Base-by-base conservation (phyloP, 2,329 filamentous ascomycete species). In the Fusarium anguioides region DNA sequence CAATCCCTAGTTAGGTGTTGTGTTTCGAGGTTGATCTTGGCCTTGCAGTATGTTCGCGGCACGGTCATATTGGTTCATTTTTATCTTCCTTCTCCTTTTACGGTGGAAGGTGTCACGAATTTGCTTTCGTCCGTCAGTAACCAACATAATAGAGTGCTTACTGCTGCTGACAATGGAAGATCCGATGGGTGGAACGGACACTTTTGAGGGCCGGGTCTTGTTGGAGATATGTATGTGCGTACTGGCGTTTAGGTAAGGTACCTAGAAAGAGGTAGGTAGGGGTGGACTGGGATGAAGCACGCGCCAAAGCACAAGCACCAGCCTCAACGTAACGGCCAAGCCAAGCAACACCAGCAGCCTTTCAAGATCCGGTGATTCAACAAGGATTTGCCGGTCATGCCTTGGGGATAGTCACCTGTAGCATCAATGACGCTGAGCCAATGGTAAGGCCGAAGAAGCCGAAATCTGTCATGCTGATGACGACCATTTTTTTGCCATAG, bases 241-340 rank as follows among this genome's bases (percentile, higher is more conserved):
- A 29, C 8, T 24, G 31, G 29, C n/a, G n/a, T n/a, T n/a, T n/a
- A n/a, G n/a, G n/a, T n/a, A n/a, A n/a, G n/a, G n/a, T n/a, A n/a
- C n/a, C n/a, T n/a, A n/a, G n/a, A n/a, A n/a, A n/a, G n/a, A n/a
- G n/a, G n/a, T n/a, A 24, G 23, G n/a, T 56, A 41, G 31, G 23
- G 18, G 27, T 40, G 47, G 35, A 62, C 60, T 40, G 57, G 18
- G 36, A 62, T 26, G 36, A 39, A 20, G 44, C 50, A 54, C 53
- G 47, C 46, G 40, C 42, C 59, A 60, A 24, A 41, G 20, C 24
- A 17, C 44, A 41, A 51, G 26, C 33, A 45, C 47, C 56, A 49
- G 60, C 60, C 61, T 68, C 60, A 60, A 35, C 53, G 39, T 33
- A 65, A 62, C 55, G 42, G 65, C 65, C 65, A 66, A 58, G 61